Percentiles rank a stretch among this genome's conserved stretches.
Conservation (phyloP, 345 rosid species). For the Cardamine resedifolia region DNA sequence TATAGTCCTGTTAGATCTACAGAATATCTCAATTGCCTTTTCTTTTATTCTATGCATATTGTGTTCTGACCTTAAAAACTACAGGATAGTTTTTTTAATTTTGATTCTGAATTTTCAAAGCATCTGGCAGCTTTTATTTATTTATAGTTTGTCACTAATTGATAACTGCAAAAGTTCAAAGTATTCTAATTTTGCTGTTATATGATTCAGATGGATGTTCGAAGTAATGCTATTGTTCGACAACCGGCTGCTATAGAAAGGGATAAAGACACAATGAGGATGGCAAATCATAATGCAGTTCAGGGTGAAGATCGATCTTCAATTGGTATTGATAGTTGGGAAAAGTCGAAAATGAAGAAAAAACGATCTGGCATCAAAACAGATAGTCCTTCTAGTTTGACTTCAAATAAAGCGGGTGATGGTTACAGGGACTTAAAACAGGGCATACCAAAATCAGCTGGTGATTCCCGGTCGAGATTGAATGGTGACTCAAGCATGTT, state of each 20-base stretch:
- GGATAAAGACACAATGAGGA: constrained; percentile 69
- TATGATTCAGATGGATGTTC: constrained; percentile 64
- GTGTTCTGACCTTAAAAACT: neutral
- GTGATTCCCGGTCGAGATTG: constrained; percentile 68
- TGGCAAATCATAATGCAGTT: constrained; percentile 55
- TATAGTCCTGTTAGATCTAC: constrained; percentile 5
- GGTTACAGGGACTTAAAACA: constrained; percentile 76
- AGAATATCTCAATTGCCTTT: neutral
- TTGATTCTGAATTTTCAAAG: neutral
- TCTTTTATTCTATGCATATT: neutral
- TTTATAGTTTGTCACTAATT: constrained; percentile 4
- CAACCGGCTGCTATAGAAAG: constrained; percentile 65
- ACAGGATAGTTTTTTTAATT: neutral
- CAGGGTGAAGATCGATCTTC: constrained; percentile 80
- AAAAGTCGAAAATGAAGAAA: constrained; percentile 92
- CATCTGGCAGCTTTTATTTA: neutral
- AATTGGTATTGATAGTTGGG: constrained; percentile 91
- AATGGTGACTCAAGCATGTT: constrained; percentile 75
- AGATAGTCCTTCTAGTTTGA: constrained; percentile 58
- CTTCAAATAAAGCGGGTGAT: constrained; percentile 60
- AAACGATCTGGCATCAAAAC: constrained; percentile 90
- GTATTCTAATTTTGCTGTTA: constrained; percentile 28
- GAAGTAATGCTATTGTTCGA: constrained; percentile 60
- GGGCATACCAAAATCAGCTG: constrained; percentile 61
- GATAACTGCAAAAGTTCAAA: neutral